These are phyloP conservation scores for Pseudogymnoascus sp. DNA, from an alignment of 2,329 filamentous ascomycete genomes.

Conservation along the genomic window DNA sequence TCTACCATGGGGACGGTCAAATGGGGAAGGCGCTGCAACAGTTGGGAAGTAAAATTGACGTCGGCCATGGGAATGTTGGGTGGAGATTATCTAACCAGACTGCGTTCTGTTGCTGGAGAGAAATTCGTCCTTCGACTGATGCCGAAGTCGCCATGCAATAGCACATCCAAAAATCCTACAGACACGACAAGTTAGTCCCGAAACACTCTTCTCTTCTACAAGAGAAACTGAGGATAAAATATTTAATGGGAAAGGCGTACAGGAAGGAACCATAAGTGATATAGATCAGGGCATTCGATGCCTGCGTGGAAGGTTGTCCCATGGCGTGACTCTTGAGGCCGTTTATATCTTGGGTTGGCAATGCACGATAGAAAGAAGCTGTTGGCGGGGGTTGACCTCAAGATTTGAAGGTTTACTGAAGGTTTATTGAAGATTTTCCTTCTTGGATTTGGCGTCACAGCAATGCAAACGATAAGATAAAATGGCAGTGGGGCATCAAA, in stretches of 20 bases:
- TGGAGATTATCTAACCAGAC: slow-evolving; percentile 56
- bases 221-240: background rate
- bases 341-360: background rate
- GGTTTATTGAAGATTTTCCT: background rate
- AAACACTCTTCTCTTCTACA: background rate
- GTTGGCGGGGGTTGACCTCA: background rate
- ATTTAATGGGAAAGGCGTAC: slow-evolving; percentile 40
- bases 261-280: slow-evolving; percentile 70
- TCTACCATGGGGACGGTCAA: background rate
- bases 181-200: slow-evolving; percentile 12
- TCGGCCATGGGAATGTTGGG: background rate
- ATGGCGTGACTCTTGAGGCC: slow-evolving; percentile 38
- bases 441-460: background rate
- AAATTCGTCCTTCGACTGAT: slow-evolving; percentile 49
- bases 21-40: slow-evolving; percentile 9
- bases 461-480: background rate
- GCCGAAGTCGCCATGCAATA: slow-evolving; percentile 48
- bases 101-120: slow-evolving; percentile 73
- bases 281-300: slow-evolving; percentile 79
- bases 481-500: slow-evolving; percentile 5
- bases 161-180: slow-evolving; percentile 55
- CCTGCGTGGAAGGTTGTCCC: slow-evolving; percentile 66
- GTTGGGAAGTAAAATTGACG: slow-evolving; percentile 13
- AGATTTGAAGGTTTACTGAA: background rate
- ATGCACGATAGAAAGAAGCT: background rate